These are phyloP conservation scores for Penicillium turbatum DNA, from an alignment of 495 filamentous ascomycete genomes.

Conservation along the genomic window DNA sequence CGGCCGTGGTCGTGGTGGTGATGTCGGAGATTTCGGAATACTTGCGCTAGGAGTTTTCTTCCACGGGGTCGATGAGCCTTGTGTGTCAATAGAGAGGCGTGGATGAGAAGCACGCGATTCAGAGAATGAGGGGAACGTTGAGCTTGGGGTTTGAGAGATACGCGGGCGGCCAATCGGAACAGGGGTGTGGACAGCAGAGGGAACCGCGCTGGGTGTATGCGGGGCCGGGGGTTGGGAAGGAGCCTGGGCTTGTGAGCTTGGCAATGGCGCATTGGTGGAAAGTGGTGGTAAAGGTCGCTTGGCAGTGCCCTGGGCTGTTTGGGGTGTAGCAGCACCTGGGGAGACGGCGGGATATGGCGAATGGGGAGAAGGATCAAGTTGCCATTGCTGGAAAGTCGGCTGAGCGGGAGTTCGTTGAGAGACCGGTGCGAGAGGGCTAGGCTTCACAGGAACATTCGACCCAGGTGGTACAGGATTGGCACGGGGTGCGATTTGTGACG, in stretches of 20 bases:
- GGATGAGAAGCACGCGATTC: conserved; percentile 30
- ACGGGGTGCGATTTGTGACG: conserved; percentile 26
- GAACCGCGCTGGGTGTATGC: conserved; percentile 28
- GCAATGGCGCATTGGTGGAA: conserved; percentile 3
- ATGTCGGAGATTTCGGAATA: conserved; percentile 39
- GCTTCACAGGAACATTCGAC: conserved; percentile 16
- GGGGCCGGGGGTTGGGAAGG: conserved; percentile 21
- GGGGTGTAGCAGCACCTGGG: conserved; percentile 14
- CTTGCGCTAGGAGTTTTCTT: conserved; percentile 39
- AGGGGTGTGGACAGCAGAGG: conserved; percentile 23
- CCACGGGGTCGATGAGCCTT: conserved; percentile 48
- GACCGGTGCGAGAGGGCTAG: conserved; percentile 9
- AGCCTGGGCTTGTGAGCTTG: conserved; percentile 4
- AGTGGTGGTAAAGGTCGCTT: conserved; percentile 22
- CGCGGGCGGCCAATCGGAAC: conserved; percentile 20
- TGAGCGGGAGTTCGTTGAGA: conserved; percentile 27
- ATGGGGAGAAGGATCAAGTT: conserved; percentile 35
- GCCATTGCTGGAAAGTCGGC: conserved; percentile 42
- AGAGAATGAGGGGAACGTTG: conserved; percentile 23
- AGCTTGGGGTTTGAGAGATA: conserved; percentile 31
- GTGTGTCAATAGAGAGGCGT: conserved; percentile 41
- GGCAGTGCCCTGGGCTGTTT: conserved; percentile 9
- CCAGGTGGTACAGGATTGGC: conserved; percentile 16
- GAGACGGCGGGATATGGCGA: conserved; percentile 35
- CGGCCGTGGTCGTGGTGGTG: conserved; percentile 44